Evolutionary conservation across 495 filamentous ascomycete genomes (phyloP).

Genomic region (Penicillium macrosclerotiorum): DNA sequence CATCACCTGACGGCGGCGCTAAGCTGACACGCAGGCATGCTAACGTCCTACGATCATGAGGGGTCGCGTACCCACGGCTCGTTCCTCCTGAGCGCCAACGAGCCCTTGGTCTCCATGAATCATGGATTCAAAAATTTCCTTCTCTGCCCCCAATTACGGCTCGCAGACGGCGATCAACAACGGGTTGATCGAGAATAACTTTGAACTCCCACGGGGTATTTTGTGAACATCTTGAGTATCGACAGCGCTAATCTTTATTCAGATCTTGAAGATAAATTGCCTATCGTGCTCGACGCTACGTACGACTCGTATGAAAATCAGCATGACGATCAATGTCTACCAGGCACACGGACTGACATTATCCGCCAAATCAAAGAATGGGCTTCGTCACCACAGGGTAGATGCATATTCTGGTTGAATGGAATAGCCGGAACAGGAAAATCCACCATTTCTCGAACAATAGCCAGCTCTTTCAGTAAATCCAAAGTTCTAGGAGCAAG

Average conservation of each 20-base stretch:
- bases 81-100: no score
- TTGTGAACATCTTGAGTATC: not conserved
- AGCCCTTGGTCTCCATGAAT: no score
- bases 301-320: slow-evolving; percentile 1
- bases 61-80: no score
- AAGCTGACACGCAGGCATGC: no score
- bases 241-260: not conserved
- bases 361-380: not conserved
- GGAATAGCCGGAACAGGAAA: slow-evolving; percentile 43
- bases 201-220: not conserved
- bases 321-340: slow-evolving; percentile 4
- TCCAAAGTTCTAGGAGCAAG: slow-evolving; percentile 25
- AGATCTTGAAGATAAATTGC: not conserved
- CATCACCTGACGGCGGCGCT: no score
- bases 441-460: slow-evolving; percentile 32
- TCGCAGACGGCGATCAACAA: not conserved
- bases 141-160: not conserved
- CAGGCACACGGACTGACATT: not conserved
- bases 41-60: no score
- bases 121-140: not conserved
- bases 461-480: slow-evolving; percentile 10
- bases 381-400: slow-evolving; percentile 2
- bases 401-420: slow-evolving; percentile 40
- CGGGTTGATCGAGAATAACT: not conserved
- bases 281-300: not conserved